Evolutionary conservation across 345 rosid genomes (phyloP).

Genomic region (Salix udensis): DNA sequence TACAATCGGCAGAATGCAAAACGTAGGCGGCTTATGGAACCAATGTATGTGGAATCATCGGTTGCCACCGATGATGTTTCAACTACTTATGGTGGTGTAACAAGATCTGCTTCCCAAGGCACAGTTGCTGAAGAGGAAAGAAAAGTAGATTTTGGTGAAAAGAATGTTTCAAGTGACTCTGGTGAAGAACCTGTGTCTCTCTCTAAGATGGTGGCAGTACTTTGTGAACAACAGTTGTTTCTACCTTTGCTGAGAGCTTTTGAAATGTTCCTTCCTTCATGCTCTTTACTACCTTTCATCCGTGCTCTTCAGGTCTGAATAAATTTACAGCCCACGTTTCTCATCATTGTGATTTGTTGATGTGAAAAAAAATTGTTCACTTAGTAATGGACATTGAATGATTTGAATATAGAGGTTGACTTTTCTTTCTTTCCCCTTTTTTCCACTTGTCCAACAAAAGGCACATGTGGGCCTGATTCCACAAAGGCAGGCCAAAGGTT

Average conservation of each 20-base stretch:
- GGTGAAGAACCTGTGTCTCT: constrained; percentile 65
- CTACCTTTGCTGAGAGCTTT: constrained; percentile 92
- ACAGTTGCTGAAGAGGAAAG: constrained; percentile 43
- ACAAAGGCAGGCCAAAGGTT: constrained; percentile 3
- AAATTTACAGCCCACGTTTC: constrained; percentile 12
- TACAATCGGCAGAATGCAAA: constrained; percentile 81
- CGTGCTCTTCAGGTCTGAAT: constrained; percentile 91
- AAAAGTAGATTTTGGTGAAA: constrained; percentile 36
- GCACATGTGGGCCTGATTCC: constrained; percentile 8
- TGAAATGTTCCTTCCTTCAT: constrained; percentile 96
- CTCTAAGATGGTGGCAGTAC: constrained; percentile 90
- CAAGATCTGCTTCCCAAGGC: constrained; percentile 29
- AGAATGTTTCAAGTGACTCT: constrained; percentile 42
- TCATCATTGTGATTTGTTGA: constrained; percentile 8
- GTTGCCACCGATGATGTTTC: constrained; percentile 36
- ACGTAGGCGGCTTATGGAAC: constrained; percentile 80
- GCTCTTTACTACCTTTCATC: constrained; percentile 80
- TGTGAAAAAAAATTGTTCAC: constrained; percentile 1
- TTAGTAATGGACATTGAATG: not conserved
- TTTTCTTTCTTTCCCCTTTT: constrained; percentile 2
- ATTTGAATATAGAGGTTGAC: not conserved
- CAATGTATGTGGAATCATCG: constrained; percentile 36
- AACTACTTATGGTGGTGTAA: constrained; percentile 27
- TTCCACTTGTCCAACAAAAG: constrained; percentile 2
- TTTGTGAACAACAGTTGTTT: constrained; percentile 88